Evolutionary conservation across 2,329 filamentous ascomycete genomes (phyloP).

Genomic region (Ophiocordyceps sinensis): DNA sequence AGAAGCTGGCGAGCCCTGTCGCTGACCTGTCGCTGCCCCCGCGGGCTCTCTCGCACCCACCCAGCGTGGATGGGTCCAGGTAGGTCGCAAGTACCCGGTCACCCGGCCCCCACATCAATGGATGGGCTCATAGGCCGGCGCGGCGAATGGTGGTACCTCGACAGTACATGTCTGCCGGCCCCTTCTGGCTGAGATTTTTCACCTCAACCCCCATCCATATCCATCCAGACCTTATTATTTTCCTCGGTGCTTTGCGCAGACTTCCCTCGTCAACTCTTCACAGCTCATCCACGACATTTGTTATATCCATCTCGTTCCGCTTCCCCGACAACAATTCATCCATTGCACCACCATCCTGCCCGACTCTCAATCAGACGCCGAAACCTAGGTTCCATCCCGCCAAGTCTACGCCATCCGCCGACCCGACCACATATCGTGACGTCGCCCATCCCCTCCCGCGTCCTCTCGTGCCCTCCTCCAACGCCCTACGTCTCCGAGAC

Average conservation of each 20-base stretch:
- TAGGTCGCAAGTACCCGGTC: neutral
- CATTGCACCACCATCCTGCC: neutral
- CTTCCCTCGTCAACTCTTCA: slow-evolving; percentile 1
- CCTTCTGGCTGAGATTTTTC: slow-evolving; percentile 3
- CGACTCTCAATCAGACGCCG: no score
- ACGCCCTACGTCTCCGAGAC: no score
- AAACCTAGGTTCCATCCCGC: no score
- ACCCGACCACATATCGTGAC: no score
- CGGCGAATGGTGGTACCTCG: neutral
- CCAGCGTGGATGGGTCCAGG: neutral
- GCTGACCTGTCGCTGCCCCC: neutral
- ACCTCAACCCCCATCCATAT: neutral
- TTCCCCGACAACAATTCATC: neutral
- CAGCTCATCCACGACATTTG: neutral
- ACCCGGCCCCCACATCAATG: neutral
- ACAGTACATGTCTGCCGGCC: neutral
- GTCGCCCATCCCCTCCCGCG: no score
- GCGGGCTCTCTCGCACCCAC: neutral
- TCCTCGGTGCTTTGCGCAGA: slow-evolving; percentile 1
- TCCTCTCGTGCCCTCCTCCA: no score
- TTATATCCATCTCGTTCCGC: neutral
- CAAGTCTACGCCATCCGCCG: no score
- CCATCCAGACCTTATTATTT: neutral
- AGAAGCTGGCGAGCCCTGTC: no score
- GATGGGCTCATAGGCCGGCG: neutral